Base-by-base conservation (phyloP, 305 asterid species). In the Stenogyne calaminthoides region DNA sequence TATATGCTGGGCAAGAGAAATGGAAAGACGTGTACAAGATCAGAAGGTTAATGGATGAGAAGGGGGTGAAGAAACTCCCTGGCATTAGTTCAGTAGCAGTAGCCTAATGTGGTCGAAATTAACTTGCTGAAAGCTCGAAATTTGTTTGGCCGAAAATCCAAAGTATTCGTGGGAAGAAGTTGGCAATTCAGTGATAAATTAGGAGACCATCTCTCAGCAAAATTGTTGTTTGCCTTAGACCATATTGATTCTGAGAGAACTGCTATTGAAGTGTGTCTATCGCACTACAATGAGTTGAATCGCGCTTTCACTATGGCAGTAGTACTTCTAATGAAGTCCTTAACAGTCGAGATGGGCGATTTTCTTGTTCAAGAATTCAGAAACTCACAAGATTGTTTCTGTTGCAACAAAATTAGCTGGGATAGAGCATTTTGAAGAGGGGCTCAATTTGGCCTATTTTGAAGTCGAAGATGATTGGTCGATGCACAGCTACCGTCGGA, bases 21-120 rank as follows among this genome's bases (percentile, higher is more conserved):
- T 95, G 98, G 99, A 76, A 80, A 75, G 92, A 92, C 70, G 97
- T 86, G 66, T 84, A 80, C 73, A 81, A 77, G 80, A 80, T 90
- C 47, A 86, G 98, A 77, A 77, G 78, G 76, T 72, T 81, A 64
- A 79, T 95, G 78, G 82, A 84, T 36, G 61, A 82, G 78, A 87
- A 79, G 76, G 84, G 87, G 68, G 77, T 92, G 62, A 82, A 69
- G 27, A 95, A 92, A 76, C 56, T 74, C 47, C 87, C 92, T 14
- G 98, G 87, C 51, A 61, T 80, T 73, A 90, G 96, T 79, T 78
- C 78, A 64, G 72, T 83, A 11, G 87, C 74, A 73, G 83, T 74
- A 62, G 51, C 85, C 64, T 32, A 32, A 32, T 32, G 36, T 32
- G 36, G 36, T 32, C n/a, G n/a, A n/a, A n/a, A 19, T 62, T 18